Evolutionary conservation across 305 asterid genomes (phyloP), one percentile per base, ranked within the genome.

Genomic region (Rubia tinctorum): DNA sequence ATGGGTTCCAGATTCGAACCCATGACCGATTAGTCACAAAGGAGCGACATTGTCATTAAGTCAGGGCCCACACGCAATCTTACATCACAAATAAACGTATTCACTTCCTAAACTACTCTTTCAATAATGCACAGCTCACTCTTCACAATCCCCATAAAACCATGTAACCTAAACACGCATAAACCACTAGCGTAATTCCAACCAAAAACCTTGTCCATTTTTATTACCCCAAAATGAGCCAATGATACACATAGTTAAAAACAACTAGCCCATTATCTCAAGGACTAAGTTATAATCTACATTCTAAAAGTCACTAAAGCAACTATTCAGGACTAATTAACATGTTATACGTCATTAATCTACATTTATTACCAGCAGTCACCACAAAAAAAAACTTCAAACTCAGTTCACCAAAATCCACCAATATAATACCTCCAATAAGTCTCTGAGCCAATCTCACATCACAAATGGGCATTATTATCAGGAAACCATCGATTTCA

Each of bases 91-190:
- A 15, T 15, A 44, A 34, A 13, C 37, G 37, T 14, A 34, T 27
- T 14, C 3, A 8, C 15, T 34, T 6, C 47, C 5, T 0, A 64
- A 37, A 64, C 23, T 45, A 64, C 17, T 13, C 37, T 18, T 37
- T 64, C 9, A 8, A 11, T 18, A 14, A 45, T 47, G 59, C 27
- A 56, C 8, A 45, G 14, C 22, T 13, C 20, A 14, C 8, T 53
- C 43, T 30, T 66, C 71, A 66, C 14, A 34, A 67, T 67, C 58
- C 22, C 64, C n/a, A 70, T 7, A 55, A 53, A 70, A 55, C 60
- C 40, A 40, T 9, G 9, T 58, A 20, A 14, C 63, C 63, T 25
- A 51, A 8, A 53, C 27, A 40, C 23, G 20, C 8, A 34, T 1
- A 53, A 7, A 27, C 7, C 64, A 70, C 22, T 22, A 51, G n/a